Base-by-base conservation (phyloP, 352 stramenopile genomes). In the Elongisporangium undulatum region DNA sequence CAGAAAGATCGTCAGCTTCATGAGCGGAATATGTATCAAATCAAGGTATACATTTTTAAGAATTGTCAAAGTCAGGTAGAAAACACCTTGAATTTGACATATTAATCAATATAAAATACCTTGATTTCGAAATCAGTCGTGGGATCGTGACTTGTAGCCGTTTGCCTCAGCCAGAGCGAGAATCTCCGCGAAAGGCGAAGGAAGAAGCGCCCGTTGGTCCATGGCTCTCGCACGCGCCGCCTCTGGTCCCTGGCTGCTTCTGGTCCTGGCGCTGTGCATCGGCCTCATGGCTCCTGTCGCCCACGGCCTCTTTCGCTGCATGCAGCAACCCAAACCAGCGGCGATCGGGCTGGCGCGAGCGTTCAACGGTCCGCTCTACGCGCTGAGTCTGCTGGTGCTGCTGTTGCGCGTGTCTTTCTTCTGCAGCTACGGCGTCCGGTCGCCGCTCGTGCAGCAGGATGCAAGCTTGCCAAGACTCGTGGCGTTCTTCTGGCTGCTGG, bases 301-400 rank as follows among this genome's bases (percentile, higher is more conserved):
- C 22, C 62, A 55, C 38, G 59, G 62, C 12, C 17, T 68, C 7
- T 39, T 68, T 22, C 54, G 22, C 20, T 51, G 50, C 20, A 61
- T 71, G 9, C 58, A 73, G n/a, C 26, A 29, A 19, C 62, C 39
- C 23, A 51, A 19, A 17, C 51, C 17, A n/a, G 12, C 38, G 4
- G 49, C n/a, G 45, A 17, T 50, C 58, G 19, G 67, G 23, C 49
- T 80, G 56, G 58, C 61, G 13, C 51, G 61, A 55, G 55, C 51
- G n/a, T 62, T 80, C 51, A 69, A 80, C 57, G 24, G 48, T 3
- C 72, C 72, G 1, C 23, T 80, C 26, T 75, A 66, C 39, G 38
- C 24, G 34, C 24, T 63, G 19, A 67, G 63, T 51, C 49, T 58
- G 45, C n/a, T 62, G 22, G 23, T 74, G 45, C 9, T 78, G 52